These are phyloP conservation scores for Neohortaea acidophila DNA, from an alignment of 495 filamentous ascomycete species.

Conservation along the genomic window DNA sequence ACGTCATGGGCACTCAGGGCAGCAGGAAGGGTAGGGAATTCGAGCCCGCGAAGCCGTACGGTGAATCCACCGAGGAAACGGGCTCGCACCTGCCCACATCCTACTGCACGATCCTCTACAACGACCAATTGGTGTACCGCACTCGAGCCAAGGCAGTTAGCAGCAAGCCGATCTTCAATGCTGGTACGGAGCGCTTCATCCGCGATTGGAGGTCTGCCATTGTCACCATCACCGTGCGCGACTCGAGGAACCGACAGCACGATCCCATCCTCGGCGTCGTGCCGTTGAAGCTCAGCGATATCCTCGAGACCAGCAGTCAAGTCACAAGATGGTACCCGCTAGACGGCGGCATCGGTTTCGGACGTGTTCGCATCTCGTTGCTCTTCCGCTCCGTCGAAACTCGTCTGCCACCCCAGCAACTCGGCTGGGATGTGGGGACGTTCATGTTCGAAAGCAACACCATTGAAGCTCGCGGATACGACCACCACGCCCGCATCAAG, in stretches of 20 bases:
- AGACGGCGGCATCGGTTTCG: conserved; percentile 62
- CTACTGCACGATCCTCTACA: conserved; percentile 81
- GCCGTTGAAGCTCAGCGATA: conserved; percentile 69
- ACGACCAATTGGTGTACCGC: conserved; percentile 84
- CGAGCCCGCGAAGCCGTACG: conserved; percentile 76
- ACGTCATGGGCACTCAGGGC: conserved; percentile 56
- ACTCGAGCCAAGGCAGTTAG: conserved; percentile 83
- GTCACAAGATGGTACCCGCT: conserved; percentile 55
- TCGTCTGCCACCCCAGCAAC: conserved; percentile 59
- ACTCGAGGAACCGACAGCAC: conserved; percentile 76
- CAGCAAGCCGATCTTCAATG: conserved; percentile 91
- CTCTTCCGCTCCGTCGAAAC: conserved; percentile 79
- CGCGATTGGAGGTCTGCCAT: conserved; percentile 83
- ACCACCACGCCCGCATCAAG: conserved; percentile 47
- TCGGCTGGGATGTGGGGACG: conserved; percentile 86
- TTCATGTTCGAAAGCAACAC: conserved; percentile 67
- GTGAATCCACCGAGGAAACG: conserved; percentile 69
- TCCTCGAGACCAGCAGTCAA: conserved; percentile 74
- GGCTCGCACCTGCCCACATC: conserved; percentile 63
- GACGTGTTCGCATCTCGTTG: conserved; percentile 75
- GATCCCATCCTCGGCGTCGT: conserved; percentile 89
- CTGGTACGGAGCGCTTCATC: conserved; percentile 86
- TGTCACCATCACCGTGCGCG: conserved; percentile 73
- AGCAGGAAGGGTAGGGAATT: conserved; percentile 68
- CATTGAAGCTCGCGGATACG: conserved; percentile 45